These are phyloP conservation scores for Plasmopara viticola DNA, from an alignment of 352 stramenopile genomes.

Conservation along the genomic window DNA sequence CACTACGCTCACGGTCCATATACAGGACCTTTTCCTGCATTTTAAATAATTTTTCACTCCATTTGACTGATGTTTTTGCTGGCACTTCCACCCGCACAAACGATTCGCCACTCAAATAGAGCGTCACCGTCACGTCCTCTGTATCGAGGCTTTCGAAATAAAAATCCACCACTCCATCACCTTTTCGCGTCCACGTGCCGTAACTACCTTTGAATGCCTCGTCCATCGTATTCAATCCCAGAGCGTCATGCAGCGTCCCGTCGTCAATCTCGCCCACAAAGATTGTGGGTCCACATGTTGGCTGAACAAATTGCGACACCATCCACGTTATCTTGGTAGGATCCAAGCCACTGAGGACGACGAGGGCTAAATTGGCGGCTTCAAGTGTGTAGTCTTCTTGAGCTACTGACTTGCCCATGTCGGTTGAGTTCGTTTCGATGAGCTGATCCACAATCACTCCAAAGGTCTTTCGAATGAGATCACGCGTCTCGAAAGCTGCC, in stretches of 20 bases:
- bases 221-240: constrained; percentile 22
- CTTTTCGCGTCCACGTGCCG: constrained; percentile 26
- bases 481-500: constrained; percentile 24
- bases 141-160: constrained; percentile 26
- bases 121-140: constrained; percentile 18
- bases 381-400: constrained; percentile 26
- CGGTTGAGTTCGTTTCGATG: constrained; percentile 12
- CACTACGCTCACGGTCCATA: constrained; percentile 41
- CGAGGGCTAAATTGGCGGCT: constrained; percentile 25
- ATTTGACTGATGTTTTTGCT: constrained; percentile 11
- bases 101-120: constrained; percentile 28
- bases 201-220: constrained; percentile 32
- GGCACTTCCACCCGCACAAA: constrained; percentile 13
- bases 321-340: constrained; percentile 34
- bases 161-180: constrained; percentile 22
- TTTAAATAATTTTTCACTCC: constrained; percentile 9
- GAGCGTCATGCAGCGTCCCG: constrained; percentile 22
- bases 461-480: constrained; percentile 24
- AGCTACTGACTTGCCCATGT: constrained; percentile 13
- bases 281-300: constrained; percentile 21
- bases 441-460: constrained; percentile 26
- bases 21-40: constrained; percentile 42
- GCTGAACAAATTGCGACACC: constrained; percentile 36
- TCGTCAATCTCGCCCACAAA: constrained; percentile 33
- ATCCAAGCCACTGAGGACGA: constrained; percentile 32